Evolutionary conservation across 768 basidiomycete genomes (phyloP).

Genomic region (Suillus clintonianus): DNA sequence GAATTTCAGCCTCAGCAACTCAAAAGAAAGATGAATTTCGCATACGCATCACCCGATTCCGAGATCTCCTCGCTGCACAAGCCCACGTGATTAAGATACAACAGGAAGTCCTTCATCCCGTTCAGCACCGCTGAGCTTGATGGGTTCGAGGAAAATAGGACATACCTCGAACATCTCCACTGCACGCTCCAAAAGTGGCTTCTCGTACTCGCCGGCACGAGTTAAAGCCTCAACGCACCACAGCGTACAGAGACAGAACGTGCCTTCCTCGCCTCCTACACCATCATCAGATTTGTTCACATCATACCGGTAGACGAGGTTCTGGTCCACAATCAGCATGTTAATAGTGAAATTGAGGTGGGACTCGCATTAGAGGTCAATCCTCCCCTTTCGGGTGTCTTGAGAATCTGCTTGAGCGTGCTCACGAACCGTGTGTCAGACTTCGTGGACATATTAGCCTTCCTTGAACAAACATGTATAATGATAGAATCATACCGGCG

Average conservation of each 20-base stretch:
- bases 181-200: conserved; percentile 62
- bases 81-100: conserved; percentile 86
- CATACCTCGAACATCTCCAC: conserved; percentile 89
- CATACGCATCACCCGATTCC: conserved; percentile 80
- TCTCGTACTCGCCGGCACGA: conserved; percentile 81
- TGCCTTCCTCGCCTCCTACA: conserved; percentile 94
- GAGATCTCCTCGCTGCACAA: conserved; percentile 87
- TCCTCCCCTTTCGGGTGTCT: conserved; percentile 87
- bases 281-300: conserved; percentile 85
- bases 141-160: neutral
- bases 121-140: neutral
- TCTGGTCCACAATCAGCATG: conserved; percentile 42
- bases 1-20: conserved; percentile 2
- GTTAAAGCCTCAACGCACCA: conserved; percentile 91
- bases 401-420: conserved; percentile 83
- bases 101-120: conserved; percentile 61
- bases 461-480: conserved; percentile 2
- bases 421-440: conserved; percentile 87
- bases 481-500: conserved; percentile 51
- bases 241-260: conserved; percentile 86
- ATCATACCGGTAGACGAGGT: conserved; percentile 89
- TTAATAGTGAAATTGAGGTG: neutral
- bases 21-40: conserved; percentile 8
- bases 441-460: conserved; percentile 33
- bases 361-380: conserved; percentile 75